Base-by-base conservation (phyloP, 75 land plant genomes). In the Cryptomeria japonica region DNA sequence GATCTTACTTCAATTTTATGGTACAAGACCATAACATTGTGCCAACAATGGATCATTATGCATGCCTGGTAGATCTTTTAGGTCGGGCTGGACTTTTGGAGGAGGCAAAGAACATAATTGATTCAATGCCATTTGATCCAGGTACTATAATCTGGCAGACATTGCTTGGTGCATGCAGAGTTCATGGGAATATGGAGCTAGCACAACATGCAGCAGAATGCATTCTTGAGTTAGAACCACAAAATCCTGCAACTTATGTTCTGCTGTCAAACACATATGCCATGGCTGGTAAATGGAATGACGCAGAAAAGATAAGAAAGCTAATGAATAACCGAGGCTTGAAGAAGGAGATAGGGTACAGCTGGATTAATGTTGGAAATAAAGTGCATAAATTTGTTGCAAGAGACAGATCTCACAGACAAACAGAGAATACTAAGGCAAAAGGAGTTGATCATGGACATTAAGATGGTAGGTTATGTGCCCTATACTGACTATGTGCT, bases 61-160 rank as follows among this genome's bases (percentile, higher is more conserved):
- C 86, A 16, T 88, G 88, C 88, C 53, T 84, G 86, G 88, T 88
- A 5, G 88, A 88, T 61, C 88, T 86, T 88, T 22, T 34, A 39
- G 83, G 46, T 5, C 88, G 42, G 31, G 58, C 49, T 37, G 53
- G 73, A 79, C 14, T 7, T 42, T 38, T 76, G 47, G 68, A 88
- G 18, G 86, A 88, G 28, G 88, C 88, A 83, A 53, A 16, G 56
- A 37, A 7, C 31, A 36, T 88, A 19, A 61, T 88, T 53, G 51
- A 80, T 58, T 38, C 37, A 36, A 86, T 82, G 86, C 86, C 88
- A 82, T 61, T 58, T 83, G 68, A 82, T n/a, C 87, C 86, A 19
- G 44, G 55, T 19, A 31, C 86, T 37, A 32, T 88, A 16, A 39
- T 84, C 19, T 88, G 88, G 88, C 38, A 53, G 64, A 64, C 88